phyloP scores from a whole-genome alignment of 208 protist genomes.

The Leishmania gerbilli region DNA sequence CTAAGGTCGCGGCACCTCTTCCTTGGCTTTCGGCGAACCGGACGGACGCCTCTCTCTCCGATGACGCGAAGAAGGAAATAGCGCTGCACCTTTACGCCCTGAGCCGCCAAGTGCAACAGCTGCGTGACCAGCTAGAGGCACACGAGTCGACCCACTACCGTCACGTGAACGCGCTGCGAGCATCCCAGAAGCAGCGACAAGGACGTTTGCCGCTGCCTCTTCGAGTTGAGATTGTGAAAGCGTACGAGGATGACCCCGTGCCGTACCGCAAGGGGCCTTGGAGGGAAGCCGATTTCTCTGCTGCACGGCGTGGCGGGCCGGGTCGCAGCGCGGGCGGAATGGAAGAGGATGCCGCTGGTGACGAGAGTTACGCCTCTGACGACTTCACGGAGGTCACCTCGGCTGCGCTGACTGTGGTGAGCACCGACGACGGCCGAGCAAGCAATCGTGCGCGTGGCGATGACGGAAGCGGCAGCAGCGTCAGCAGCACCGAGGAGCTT shows the following conservation, averaged over 20 bases:
- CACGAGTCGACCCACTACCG: constrained; percentile 29
- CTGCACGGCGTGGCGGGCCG: neutral
- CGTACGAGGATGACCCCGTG: constrained; percentile 52
- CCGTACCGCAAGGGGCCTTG: constrained; percentile 64
- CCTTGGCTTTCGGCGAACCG: neutral
- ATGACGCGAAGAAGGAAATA: constrained; percentile 50
- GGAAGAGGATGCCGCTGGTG: neutral
- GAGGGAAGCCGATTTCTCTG: constrained; percentile 21
- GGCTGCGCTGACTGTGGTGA: neutral
- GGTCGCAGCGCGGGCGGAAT: neutral
- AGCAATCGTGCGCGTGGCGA: neutral
- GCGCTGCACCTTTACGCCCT: constrained; percentile 64
- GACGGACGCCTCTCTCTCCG: constrained; percentile 18
- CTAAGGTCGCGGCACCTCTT: neutral
- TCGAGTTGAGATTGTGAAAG: constrained; percentile 60
- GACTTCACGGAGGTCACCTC: constrained; percentile 15
- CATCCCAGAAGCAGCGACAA: neutral
- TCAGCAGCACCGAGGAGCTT: constrained; percentile 44
- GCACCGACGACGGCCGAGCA: constrained; percentile 2
- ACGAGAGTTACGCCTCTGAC: constrained; percentile 22
- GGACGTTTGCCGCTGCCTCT: constrained; percentile 2
- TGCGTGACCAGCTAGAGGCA: constrained; percentile 35
- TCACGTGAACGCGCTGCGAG: constrained; percentile 17
- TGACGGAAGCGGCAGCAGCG: constrained; percentile 22
- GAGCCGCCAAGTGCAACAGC: constrained; percentile 39